Base-by-base conservation (phyloP, 352 stramenopile species). In the Phytophthora sansomeana region DNA sequence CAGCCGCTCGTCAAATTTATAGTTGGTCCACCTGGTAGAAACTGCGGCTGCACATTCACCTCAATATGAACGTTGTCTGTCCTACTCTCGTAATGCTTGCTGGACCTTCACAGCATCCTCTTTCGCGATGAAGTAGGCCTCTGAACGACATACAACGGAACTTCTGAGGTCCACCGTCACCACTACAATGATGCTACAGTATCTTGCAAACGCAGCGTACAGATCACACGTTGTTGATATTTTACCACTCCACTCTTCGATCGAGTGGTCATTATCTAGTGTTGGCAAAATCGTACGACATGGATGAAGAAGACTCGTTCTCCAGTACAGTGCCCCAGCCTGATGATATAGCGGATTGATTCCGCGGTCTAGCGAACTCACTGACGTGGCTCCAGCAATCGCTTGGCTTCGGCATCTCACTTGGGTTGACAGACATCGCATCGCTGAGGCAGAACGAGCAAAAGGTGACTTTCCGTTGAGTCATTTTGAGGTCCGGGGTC, bases 381-480 rank as follows among this genome's bases (percentile, higher is more conserved):
- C 10, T 16, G 24, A 47, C 9, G 1, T 58, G 30, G n/a, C 32
- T 48, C 59, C 59, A 59, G 16, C 24, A 60, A 61, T 44, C 41
- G 13, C 33, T 52, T 4, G 52, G 6, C 30, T 59, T 64, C 7
- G 67, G 61, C 6, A 75, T 51, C 16, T 62, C 60, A 17, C 33
- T 28, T 13, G 72, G 60, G 30, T 32, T 66, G 19, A 67, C 29
- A 8, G 24, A 19, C 16, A 72, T 69, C 5, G 62, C 68, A 4
- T 67, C 35, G 33, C 24, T 77, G 16, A 80, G 39, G 42, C 75
- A 83, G 16, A 42, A 49, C 26, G 58, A 49, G 49, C 72, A 83
- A 56, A 83, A 81, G 11, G 58, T 59, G 32, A 81, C 56, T 64
- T 77, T 77, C n/a, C 69, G 52, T 52, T 68, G 58, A 46, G 69